Evolutionary conservation across 2,329 filamentous ascomycete genomes (phyloP).

Genomic region (Cordyceps farinosa): DNA sequence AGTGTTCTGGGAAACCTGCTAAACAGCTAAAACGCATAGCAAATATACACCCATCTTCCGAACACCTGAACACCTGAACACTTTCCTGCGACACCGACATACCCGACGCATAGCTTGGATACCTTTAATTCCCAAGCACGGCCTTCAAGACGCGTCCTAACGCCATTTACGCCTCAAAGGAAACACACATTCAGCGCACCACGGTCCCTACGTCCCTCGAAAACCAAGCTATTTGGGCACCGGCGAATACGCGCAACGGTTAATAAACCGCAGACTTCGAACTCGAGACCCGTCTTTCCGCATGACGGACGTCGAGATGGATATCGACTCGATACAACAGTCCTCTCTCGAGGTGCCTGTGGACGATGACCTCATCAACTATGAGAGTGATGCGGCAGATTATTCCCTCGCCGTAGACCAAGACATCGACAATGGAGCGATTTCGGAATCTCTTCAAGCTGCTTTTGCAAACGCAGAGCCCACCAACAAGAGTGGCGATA

Average conservation of each 20-base stretch:
- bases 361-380: conserved; percentile 38
- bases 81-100: neutral
- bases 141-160: neutral
- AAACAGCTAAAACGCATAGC: neutral
- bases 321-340: conserved; percentile 29
- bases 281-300: neutral
- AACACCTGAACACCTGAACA: neutral
- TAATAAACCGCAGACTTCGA: too few species aligned
- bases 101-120: neutral
- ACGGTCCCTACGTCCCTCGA: neutral
- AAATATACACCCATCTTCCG: neutral
- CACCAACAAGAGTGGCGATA: neutral
- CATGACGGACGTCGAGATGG: conserved; percentile 32
- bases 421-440: conserved; percentile 21
- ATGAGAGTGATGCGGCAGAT: conserved; percentile 31
- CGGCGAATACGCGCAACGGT: neutral
- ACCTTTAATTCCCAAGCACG: neutral
- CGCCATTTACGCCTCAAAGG: neutral
- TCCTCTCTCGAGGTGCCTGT: conserved; percentile 22
- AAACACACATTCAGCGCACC: too few species aligned
- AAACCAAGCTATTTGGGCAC: too few species aligned
- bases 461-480: conserved; percentile 12
- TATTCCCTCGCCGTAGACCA: conserved; percentile 18
- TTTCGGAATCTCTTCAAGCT: conserved; percentile 16
- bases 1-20: neutral